phyloP scores from a whole-genome alignment of 73 alveolate genomes.

The Durusdinium trenchii region DNA sequence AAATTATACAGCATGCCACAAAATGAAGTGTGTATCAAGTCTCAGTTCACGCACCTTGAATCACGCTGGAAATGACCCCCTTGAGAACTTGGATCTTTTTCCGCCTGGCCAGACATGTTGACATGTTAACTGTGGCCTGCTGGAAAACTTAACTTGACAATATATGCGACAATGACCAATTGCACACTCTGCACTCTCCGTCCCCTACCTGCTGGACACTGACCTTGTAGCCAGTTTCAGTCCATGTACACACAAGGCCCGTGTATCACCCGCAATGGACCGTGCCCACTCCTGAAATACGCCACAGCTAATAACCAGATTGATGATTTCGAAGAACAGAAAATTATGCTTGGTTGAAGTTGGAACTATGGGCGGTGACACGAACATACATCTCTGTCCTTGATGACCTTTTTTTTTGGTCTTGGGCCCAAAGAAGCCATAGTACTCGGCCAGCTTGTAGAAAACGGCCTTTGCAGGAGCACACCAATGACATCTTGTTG shows the following conservation, averaged over 20 bases:
- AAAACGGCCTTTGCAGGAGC: background rate
- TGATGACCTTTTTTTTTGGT: background rate
- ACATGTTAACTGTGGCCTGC: too few species aligned
- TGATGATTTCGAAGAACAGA: background rate
- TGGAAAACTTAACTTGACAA: too few species aligned
- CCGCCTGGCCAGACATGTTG: background rate
- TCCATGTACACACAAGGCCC: slow-evolving; percentile 19
- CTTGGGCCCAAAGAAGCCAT: background rate
- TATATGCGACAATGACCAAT: too few species aligned
- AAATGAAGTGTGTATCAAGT: background rate
- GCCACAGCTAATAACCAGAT: background rate
- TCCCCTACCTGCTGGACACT: slow-evolving; percentile 11
- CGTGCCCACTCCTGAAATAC: slow-evolving; percentile 17
- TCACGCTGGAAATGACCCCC: background rate
- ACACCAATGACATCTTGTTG: background rate
- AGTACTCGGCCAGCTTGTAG: background rate
- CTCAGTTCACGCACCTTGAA: background rate
- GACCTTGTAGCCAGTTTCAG: background rate
- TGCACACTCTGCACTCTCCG: background rate
- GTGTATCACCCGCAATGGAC: background rate
- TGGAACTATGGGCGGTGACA: too few species aligned
- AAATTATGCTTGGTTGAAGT: background rate
- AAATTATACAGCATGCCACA: background rate
- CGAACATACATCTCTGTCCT: background rate
- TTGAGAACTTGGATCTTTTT: slow-evolving; percentile 24